Evolutionary conservation across 192 early-diverging fungal genomes (phyloP), one percentile per base, ranked within the genome.

Genomic region (Diversispora eburnea): DNA sequence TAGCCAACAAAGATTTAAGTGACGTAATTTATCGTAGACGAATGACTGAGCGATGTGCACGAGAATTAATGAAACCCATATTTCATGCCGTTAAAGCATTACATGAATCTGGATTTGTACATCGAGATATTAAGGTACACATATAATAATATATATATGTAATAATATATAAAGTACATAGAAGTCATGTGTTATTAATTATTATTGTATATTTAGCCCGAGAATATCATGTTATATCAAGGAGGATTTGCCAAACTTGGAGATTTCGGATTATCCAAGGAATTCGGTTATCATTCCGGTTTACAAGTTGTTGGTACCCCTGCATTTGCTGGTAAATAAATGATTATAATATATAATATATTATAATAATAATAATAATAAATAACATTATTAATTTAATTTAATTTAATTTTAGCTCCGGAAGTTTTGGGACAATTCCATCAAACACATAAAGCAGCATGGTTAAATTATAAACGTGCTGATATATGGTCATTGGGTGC

Each of bases 201-300:
- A 22, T 57, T 51, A 51, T 51, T 51, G n/a, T 57, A 22, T 19
- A 25, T 58, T 20, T 58, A 58, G 57, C 68, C 68, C 7, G 68
- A 70, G n/a, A 70, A 70, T n/a, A 70, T 70, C n/a, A 45, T 70
- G 68, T 70, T 70, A 45, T 70, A 70, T 41, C 43, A 70, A 70
- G 68, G 39, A 57, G 68, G 46, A 22, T 57, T 20, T 43, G 68
- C 68, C 17, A 70, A 70, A 45, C 55, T 70, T 42, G 68, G 68
- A 4, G 68, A 70, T 45, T 70, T 70, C 57, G 68, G 68, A 3
- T 42, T 70, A 25, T 43, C 68, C 15, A 70, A 51, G 2, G 68
- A 70, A 56, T 70, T 70, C 20, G 68, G 68, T 10, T 70, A 57
- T 57, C 68, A 70, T 13, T 70, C 68, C 10, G 68, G 68, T 19